A percentile compares a stretch with the other conserved stretches of the same genome.
phyloP scores from a whole-genome alignment of 129 eudicot genomes.

The Flaveria sonorensis region DNA sequence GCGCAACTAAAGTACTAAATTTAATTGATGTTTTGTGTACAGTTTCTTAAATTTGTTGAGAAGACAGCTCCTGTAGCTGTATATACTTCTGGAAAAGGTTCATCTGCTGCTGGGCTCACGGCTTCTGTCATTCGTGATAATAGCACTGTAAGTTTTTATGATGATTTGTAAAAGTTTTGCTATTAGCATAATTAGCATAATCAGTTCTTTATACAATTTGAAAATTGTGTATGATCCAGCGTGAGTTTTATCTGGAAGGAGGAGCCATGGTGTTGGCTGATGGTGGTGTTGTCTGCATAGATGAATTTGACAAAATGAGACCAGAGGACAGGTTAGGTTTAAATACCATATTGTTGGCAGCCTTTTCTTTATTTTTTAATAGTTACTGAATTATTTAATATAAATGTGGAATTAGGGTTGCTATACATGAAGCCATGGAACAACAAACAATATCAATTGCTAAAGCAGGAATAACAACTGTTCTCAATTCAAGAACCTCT shows the following conservation, averaged over 20 bases:
- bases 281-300: constrained; percentile 99
- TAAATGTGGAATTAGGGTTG: constrained; percentile 60
- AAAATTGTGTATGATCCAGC: constrained; percentile 42
- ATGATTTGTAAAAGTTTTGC: background rate
- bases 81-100: constrained; percentile 98
- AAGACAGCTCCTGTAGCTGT: constrained; percentile 99
- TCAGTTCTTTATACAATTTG: background rate
- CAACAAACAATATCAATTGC: constrained; percentile 99
- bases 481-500: constrained; percentile 94
- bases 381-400: constrained; percentile 6
- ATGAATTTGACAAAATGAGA: constrained; percentile 99
- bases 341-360: background rate
- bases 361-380: background rate
- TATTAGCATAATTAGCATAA: background rate
- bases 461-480: constrained; percentile 99
- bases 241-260: constrained; percentile 97
- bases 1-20: background rate
- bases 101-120: constrained; percentile 99
- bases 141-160: constrained; percentile 68
- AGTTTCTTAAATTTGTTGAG: constrained; percentile 99
- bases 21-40: constrained; percentile 29
- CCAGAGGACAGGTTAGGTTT: constrained; percentile 85
- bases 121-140: constrained; percentile 96
- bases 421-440: constrained; percentile 99
- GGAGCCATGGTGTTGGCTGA: constrained; percentile 99